A percentile compares a stretch with the other conserved stretches of the same genome.
phyloP scores from a whole-genome alignment of 2,329 filamentous ascomycete genomes.

The Claviceps citrina region DNA sequence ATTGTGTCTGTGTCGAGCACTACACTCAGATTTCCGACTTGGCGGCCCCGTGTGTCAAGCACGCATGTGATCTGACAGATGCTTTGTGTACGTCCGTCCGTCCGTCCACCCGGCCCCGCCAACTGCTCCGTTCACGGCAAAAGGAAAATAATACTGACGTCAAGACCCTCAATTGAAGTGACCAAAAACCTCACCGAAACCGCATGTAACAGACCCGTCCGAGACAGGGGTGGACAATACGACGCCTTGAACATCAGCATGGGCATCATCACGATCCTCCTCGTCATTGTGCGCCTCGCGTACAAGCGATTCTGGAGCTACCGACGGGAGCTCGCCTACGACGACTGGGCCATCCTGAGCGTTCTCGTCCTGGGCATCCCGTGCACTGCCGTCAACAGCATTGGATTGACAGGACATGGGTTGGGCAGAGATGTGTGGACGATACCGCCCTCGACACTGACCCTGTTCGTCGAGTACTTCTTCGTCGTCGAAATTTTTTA shows the following conservation, averaged over 20 bases:
- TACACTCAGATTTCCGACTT: conserved; percentile 9
- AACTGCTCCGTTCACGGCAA: neutral
- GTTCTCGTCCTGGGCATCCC: conserved; percentile 11
- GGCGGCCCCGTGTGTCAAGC: conserved; percentile 11
- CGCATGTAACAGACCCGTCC: conserved; percentile 3
- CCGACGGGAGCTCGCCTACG: conserved; percentile 16
- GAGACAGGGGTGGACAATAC: conserved; percentile 1
- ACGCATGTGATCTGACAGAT: conserved; percentile 11
- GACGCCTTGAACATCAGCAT: conserved; percentile 7
- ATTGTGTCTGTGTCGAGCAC: conserved; percentile 22
- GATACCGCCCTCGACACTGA: conserved; percentile 10
- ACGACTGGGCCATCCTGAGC: conserved; percentile 16
- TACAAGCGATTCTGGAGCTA: conserved; percentile 15
- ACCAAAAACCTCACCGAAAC: conserved; percentile 3
- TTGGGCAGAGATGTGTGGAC: conserved; percentile 22
- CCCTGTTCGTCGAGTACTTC: conserved; percentile 15
- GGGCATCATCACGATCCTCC: conserved; percentile 8
- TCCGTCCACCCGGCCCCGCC: neutral
- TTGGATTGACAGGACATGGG: conserved; percentile 13
- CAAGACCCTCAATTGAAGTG: neutral
- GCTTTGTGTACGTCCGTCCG: conserved; percentile 12
- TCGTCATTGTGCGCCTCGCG: conserved; percentile 8
- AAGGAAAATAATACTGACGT: neutral
- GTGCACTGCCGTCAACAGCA: conserved; percentile 11
- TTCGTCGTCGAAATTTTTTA: conserved; percentile 22